A percentile compares a stretch with the other conserved stretches of the same genome.
phyloP scores from a whole-genome alignment of 352 stramenopile species.

The Stramenopiles sp. region DNA sequence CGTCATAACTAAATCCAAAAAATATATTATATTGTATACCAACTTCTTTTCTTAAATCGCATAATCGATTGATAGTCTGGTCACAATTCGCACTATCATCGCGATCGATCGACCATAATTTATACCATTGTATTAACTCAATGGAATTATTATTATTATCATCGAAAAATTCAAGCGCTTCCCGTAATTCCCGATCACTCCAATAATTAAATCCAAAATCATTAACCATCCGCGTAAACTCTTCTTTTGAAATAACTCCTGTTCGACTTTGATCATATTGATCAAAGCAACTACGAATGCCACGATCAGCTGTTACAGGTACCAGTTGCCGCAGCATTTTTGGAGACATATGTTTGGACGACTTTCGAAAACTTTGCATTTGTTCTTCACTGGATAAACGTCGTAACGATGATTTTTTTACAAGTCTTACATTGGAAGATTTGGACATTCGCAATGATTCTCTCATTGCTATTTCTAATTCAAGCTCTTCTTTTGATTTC shows the following conservation, averaged over 20 bases:
- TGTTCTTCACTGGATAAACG: background rate
- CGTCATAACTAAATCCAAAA: slow-evolving; percentile 5
- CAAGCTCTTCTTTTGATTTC: background rate
- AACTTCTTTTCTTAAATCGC: background rate
- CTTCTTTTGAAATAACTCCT: slow-evolving; percentile 1
- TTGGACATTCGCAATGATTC: background rate
- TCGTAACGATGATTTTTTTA: background rate
- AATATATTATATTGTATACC: background rate
- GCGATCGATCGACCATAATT: background rate
- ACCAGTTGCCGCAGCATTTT: background rate
- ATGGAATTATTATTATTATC: background rate
- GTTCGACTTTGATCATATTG: slow-evolving; percentile 3
- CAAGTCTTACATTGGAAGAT: background rate
- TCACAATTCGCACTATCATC: background rate
- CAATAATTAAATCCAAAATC: background rate
- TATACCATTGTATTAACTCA: slow-evolving; percentile 3
- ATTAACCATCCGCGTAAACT: background rate
- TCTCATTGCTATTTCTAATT: background rate
- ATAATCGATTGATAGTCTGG: background rate
- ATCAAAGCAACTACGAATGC: background rate
- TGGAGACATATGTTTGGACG: background rate
- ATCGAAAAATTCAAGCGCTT: slow-evolving; percentile 10
- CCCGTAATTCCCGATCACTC: background rate
- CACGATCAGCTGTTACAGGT: background rate
- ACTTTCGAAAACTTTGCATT: background rate